Evolutionary conservation across 1,284 basidiomycete species (phyloP).

Genomic region (Macrocystidia cucumis): DNA sequence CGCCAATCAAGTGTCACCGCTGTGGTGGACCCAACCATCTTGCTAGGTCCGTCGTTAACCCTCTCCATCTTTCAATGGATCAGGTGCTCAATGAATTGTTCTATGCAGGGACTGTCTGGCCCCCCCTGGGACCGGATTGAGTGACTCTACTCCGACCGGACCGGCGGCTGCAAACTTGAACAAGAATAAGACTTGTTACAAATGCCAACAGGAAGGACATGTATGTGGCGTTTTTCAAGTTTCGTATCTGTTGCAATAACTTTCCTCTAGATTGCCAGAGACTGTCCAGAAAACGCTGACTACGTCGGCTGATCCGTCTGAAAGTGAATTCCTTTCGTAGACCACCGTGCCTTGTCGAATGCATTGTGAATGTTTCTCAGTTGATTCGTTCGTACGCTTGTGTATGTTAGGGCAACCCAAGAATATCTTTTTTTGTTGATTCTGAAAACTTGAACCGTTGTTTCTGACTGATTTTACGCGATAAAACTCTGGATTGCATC

Average conservation of each 20-base stretch:
- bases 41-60: slow-evolving; percentile 53
- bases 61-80: slow-evolving; percentile 6
- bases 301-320: slow-evolving; percentile 35
- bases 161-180: slow-evolving; percentile 31
- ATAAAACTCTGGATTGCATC: no score
- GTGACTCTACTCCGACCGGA: slow-evolving; percentile 33
- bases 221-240: slow-evolving; percentile 26
- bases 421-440: no score
- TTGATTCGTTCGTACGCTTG: no score
- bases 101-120: slow-evolving; percentile 70
- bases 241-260: neutral
- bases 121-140: slow-evolving; percentile 46
- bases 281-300: slow-evolving; percentile 61
- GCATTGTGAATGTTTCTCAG: no score
- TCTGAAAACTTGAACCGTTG: no score
- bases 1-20: slow-evolving; percentile 77
- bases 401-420: no score
- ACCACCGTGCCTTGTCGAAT: no score
- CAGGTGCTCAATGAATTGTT: slow-evolving; percentile 2
- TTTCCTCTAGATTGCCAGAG: slow-evolving; percentile 58
- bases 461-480: no score
- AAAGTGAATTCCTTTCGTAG: no score
- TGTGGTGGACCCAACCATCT: slow-evolving; percentile 81
- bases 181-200: slow-evolving; percentile 78
- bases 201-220: slow-evolving; percentile 80